phyloP scores from a whole-genome alignment of 1,139 yeast species.

The Sugiyamaella pinicola region DNA sequence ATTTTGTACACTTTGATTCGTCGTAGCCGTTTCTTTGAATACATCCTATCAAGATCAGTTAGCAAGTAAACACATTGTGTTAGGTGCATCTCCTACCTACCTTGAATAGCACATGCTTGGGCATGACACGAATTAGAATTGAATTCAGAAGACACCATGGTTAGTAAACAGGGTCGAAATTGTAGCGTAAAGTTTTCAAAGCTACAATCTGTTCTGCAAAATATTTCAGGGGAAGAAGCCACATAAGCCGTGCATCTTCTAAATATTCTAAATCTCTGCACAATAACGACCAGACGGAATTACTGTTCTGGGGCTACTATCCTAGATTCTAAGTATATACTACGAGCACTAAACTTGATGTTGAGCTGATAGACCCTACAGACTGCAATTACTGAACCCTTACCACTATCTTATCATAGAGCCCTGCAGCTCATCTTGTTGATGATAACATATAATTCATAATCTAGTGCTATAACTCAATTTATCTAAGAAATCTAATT shows the following conservation, averaged over 20 bases:
- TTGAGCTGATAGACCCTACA: too few relatives aligned
- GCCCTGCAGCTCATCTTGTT: too few relatives aligned
- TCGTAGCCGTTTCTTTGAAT: slow-evolving; percentile 55
- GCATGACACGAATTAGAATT: slow-evolving; percentile 26
- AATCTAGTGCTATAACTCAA: too few relatives aligned
- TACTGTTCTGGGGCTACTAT: too few relatives aligned
- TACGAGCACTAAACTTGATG: too few relatives aligned
- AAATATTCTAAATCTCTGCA: background rate
- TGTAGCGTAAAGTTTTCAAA: background rate
- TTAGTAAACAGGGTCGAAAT: background rate
- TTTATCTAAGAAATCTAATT: background rate
- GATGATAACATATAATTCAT: too few relatives aligned
- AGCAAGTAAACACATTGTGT: background rate
- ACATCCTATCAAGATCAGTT: slow-evolving; percentile 46
- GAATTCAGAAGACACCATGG: slow-evolving; percentile 6
- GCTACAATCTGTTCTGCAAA: background rate
- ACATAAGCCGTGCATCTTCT: too few relatives aligned
- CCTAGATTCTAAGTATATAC: too few relatives aligned
- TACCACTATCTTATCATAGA: slow-evolving; percentile 1
- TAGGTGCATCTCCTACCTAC: slow-evolving; percentile 9
- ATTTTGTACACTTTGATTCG: slow-evolving; percentile 62
- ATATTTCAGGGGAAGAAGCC: too few relatives aligned
- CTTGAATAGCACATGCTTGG: slow-evolving; percentile 34
- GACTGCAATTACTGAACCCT: too few relatives aligned
- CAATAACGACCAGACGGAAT: background rate